Evolutionary conservation across 2,329 filamentous ascomycete genomes (phyloP), one percentile per base, ranked within the genome.

Genomic region (Neophaeococcomyces aloes): DNA sequence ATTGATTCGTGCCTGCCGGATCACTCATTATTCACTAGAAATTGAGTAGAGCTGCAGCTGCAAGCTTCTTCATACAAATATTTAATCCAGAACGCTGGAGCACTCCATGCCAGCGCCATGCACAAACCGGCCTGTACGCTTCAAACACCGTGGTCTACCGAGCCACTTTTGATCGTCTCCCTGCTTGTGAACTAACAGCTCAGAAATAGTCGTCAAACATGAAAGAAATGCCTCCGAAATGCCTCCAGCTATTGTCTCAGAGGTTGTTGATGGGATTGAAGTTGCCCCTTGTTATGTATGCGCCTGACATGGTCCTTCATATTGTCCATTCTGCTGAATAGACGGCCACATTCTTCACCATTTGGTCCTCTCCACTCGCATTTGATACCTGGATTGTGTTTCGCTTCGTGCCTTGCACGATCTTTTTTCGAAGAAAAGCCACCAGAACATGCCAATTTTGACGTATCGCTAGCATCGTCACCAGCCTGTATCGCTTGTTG

Each of bases 401-500:
- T 78, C 33, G 75, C 75, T 57, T 79, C 76, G 49, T 79, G 76
- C 30, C 76, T 62, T 19, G 72, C 71, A 15, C 75, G 69, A 49
- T 79, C 76, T 53, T 79, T 79, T 56, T 77, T 78, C 54, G 72
- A 76, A 5, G 74, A 77, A 56, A 79, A 79, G 0, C 76, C 75
- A 25, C 73, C 74, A 29, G 69, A 67, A 2, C 62, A 65, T 7
- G 72, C 65, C 29, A 53, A 48, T 15, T 45, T 38, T 13, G 48
- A 50, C 17, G 48, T 46, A 17, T 50, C 47, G 7, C 43, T 46
- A 10, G 47, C 45, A 3, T 47, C 46, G 4, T 41, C 44, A 14
- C 29, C 34, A 8, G 33, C 39, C 23, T 36, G 33, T 17, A 41
- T 36, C 17, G 34, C 29, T 23, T 36, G 18, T 15, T 40, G 25